Base-by-base conservation (phyloP, 352 stramenopile genomes). In the Lagenidium sp. region DNA sequence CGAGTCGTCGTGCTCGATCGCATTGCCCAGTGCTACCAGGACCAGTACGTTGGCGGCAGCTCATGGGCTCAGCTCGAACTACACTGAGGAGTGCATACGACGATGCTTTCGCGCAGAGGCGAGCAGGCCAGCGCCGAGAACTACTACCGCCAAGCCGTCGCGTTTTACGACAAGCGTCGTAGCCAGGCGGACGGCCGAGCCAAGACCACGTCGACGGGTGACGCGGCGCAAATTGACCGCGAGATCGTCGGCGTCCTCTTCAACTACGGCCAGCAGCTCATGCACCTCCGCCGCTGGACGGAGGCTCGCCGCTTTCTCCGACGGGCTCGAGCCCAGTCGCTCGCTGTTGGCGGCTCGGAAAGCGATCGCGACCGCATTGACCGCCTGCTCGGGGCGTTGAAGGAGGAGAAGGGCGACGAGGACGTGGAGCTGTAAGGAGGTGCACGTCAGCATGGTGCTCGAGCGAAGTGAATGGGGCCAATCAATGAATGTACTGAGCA, bases 11-110 rank as follows among this genome's bases (percentile, higher is more conserved):
- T 76, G 30, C 58, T 88, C 13, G 78, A 91, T 44, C 70, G 78
- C 18, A 77, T 91, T 41, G 78, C 78, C 0, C 73, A 88, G 59
- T 85, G 66, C 37, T 88, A 85, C 47, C 66, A 88, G 37, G 70
- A 91, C 54, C 37, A 57, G 65, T 77, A 53, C 44, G 44, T 63
- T 7, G n/a, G 16, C 21, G 31, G 3, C 6, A 12, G 8, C 31
- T 4, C 10, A 28, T n/a, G n/a, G n/a, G n/a, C n/a, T n/a, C n/a
- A n/a, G n/a, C n/a, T n/a, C n/a, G n/a, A n/a, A n/a, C n/a, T n/a
- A n/a, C n/a, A n/a, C n/a, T n/a, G n/a, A n/a, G n/a, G n/a, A n/a
- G n/a, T n/a, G n/a, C n/a, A n/a, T n/a, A n/a, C n/a, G n/a, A n/a
- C n/a, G n/a, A n/a, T n/a, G n/a, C n/a, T n/a, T n/a, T n/a, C n/a